Base-by-base conservation (phyloP, 2,329 filamentous ascomycete species). In the Pyrenochaeta sp. region DNA sequence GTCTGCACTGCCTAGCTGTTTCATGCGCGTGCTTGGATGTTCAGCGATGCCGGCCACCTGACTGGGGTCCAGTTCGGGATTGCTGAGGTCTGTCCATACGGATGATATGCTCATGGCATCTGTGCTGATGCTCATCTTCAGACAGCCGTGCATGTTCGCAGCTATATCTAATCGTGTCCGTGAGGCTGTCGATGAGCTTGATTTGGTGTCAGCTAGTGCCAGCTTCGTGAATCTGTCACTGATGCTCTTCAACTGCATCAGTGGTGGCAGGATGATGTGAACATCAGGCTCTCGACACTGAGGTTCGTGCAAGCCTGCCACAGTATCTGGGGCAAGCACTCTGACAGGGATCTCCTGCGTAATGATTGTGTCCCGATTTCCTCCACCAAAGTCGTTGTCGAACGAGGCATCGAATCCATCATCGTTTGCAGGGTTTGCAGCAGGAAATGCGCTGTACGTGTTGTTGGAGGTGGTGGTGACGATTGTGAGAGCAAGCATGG, bases 341-440 rank as follows among this genome's bases (percentile, higher is more conserved):
- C 92, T 87, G 29, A 97, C 88, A n/a, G 94, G 94, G 26, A 99
- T 88, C 72, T 97, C 91, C 67, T 99, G 94, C 1, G 91, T 96
- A 63, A 99, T 88, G 59, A 95, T 81, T 51, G 94, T 96, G 69
- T 96, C 92, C 58, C 90, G 86, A 63, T 93, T 89, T 29, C 79
- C 56, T 67, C 82, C 55, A 13, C 56, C 58, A 17, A 63, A 55
- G 1, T 58, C 37, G 28, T 60, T 50, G 45, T 65, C 53, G 42
- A 65, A 56, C 5, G 56, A 38, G 7, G 59, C 45, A 27, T 65
- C 61, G 30, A 56, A 60, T n/a, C 47, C 60, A 30, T 67, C 60
- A 11, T 65, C 55, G 38, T 60, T 60, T 41, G 52, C 56, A 7
- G 53, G 44, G 6, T 51, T 42, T 6, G 56, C 36, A 1, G 69